Base-by-base conservation (phyloP, 2,329 filamentous ascomycete genomes). In the Curvularia sp. region DNA sequence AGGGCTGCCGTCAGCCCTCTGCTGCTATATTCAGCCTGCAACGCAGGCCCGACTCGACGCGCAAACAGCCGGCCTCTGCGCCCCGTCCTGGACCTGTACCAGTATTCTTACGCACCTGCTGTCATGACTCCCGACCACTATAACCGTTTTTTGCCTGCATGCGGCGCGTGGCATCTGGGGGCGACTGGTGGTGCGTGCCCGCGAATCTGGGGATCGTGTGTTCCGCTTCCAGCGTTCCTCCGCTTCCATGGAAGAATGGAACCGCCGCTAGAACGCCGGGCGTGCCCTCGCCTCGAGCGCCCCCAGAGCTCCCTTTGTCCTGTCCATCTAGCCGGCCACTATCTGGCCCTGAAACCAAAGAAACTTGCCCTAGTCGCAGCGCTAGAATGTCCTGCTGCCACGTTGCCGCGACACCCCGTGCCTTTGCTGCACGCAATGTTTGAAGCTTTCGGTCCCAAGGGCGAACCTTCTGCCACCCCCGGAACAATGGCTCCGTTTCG, bases 111-210 rank as follows among this genome's bases (percentile, higher is more conserved):
- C 18, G 18, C 18, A 18, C 54, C 52, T 24, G 22, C 22, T 24
- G 22, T 24, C 22, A 42, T 18, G 55, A 35, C 3, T 50, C 33
- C 48, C 18, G 5, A n/a, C 30, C 2, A 31, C 30, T 49, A 50
- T 39, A 58, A 53, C 58, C 54, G 54, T 57, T 62, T 58, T 57
- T 58, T 59, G 57, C 52, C 54, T 58, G 58, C 51, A 50, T 53
- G 28, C 53, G 33, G 55, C 60, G 43, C 57, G 54, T 55, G 57
- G 49, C 61, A 63, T 57, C 61, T 51, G 60, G 65, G 61, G 61
- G 61, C 53, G 20, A 49, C 39, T 20, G 56, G 39, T 46, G 53
- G 54, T 63, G 60, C 59, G 60, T 62, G 64, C 62, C 42, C 55
- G 42, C 39, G 50, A 44, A 62, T 53, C 26, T 44, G 51, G 43